A percentile compares a stretch with the other conserved stretches of the same genome.
phyloP scores from a whole-genome alignment of 2,329 filamentous ascomycete genomes.

The Penicillium freii region DNA sequence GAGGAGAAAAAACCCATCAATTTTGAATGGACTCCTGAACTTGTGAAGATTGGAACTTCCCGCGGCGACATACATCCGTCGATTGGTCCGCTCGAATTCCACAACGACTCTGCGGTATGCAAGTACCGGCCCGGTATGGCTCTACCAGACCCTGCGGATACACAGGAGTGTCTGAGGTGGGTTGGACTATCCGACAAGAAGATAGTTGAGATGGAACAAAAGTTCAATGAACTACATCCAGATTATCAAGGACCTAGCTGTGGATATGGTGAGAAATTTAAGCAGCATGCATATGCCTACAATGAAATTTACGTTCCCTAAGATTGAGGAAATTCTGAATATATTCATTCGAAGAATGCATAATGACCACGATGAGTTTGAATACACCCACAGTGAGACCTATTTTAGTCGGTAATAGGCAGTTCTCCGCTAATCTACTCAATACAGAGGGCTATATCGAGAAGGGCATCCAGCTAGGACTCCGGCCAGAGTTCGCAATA shows the following conservation, averaged over 20 bases:
- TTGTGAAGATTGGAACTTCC: not conserved
- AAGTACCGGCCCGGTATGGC: not conserved
- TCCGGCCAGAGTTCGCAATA: not conserved
- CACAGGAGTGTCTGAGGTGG: not conserved
- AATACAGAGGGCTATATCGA: not conserved
- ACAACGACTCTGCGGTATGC: accelerated
- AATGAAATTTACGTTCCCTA: not conserved
- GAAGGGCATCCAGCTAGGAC: not conserved
- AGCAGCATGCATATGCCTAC: not conserved
- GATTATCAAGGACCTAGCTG: not conserved
- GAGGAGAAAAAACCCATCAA: not conserved
- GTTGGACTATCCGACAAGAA: not conserved
- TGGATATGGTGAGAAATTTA: not conserved
- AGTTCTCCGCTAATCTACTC: not conserved
- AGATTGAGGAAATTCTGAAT: not conserved
- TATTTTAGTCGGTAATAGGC: not conserved
- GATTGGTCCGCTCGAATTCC: not conserved
- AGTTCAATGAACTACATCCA: not conserved
- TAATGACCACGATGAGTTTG: not conserved
- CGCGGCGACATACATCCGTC: not conserved
- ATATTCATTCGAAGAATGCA: not conserved
- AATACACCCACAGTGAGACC: not conserved
- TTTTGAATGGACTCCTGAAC: not conserved
- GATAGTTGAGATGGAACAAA: not conserved
- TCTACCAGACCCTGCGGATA: not conserved